phyloP scores from a whole-genome alignment of 2,329 filamentous ascomycete species.

The Alternaria hordeiaustralica region DNA sequence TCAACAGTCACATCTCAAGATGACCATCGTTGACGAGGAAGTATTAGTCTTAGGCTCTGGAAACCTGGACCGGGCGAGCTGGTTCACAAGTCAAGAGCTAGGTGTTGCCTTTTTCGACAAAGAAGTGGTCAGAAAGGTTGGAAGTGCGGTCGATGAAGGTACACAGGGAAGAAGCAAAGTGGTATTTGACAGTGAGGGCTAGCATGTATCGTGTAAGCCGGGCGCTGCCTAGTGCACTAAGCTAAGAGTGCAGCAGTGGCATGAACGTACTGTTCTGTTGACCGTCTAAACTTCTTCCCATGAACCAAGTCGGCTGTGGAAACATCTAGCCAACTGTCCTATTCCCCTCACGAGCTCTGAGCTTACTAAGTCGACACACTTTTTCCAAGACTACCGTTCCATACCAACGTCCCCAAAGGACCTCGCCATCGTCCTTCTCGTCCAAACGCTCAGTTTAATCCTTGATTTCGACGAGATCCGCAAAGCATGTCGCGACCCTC shows the following conservation, averaged over 20 bases:
- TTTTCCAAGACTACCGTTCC: background rate
- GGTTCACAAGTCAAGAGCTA: slow-evolving; percentile 86
- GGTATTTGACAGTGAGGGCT: slow-evolving; percentile 27
- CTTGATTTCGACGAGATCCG: background rate
- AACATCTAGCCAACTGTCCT: background rate
- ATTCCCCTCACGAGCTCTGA: background rate
- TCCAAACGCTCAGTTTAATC: background rate
- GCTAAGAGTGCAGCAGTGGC: background rate
- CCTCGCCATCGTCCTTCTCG: background rate
- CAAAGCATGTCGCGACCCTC: background rate
- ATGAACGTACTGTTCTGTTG: background rate
- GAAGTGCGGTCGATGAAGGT: slow-evolving; percentile 25
- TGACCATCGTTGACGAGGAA: slow-evolving; percentile 73
- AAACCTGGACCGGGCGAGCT: slow-evolving; percentile 84
- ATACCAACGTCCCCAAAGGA: background rate
- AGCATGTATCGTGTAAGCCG: background rate
- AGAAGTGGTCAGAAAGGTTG: slow-evolving; percentile 47
- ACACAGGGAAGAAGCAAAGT: slow-evolving; percentile 33
- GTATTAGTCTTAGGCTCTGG: slow-evolving; percentile 77
- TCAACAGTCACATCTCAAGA: slow-evolving; percentile 78
- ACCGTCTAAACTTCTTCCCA: background rate
- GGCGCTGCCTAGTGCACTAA: background rate
- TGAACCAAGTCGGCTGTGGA: background rate
- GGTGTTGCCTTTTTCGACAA: slow-evolving; percentile 65
- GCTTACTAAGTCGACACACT: background rate